Conservation (phyloP, 306 rosid genomes). For the Elaeagnus macrophylla region DNA sequence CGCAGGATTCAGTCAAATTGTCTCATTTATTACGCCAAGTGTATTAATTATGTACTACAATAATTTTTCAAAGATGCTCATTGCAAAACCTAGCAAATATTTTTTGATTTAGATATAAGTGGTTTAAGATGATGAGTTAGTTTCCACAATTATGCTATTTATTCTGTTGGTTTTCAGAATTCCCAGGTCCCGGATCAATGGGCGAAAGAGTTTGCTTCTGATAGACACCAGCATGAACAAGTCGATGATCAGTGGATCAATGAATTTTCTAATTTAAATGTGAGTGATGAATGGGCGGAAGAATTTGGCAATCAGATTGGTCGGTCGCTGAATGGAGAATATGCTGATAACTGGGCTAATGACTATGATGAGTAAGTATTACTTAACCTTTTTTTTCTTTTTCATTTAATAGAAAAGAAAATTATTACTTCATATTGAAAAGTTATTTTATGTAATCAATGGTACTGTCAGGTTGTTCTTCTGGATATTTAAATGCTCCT, state of each 20-base stretch:
- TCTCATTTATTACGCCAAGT: no score
- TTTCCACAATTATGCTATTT: slow-evolving; percentile 12
- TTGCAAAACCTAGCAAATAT: background rate
- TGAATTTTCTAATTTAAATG: slow-evolving; percentile 82
- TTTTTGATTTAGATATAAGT: background rate
- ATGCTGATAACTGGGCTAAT: slow-evolving; percentile 70
- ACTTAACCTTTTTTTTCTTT: background rate
- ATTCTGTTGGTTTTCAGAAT: slow-evolving; percentile 40
- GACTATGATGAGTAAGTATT: slow-evolving; percentile 82
- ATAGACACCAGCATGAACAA: slow-evolving; percentile 31
- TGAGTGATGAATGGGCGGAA: slow-evolving; percentile 87
- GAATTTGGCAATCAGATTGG: slow-evolving; percentile 80
- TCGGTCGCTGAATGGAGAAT: slow-evolving; percentile 48
- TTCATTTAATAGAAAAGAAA: no score
- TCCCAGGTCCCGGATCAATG: slow-evolving; percentile 58
- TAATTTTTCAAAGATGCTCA: background rate
- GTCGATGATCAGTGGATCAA: slow-evolving; percentile 80
- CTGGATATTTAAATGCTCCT: background rate
- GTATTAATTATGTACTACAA: no score
- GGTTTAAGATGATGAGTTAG: background rate
- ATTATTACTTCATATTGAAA: background rate
- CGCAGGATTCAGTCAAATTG: no score
- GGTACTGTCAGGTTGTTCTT: background rate
- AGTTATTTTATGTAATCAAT: background rate
- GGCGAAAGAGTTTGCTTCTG: slow-evolving; percentile 71